phyloP scores from a whole-genome alignment of 306 rosid genomes.

The Luffa aegyptiaca region DNA sequence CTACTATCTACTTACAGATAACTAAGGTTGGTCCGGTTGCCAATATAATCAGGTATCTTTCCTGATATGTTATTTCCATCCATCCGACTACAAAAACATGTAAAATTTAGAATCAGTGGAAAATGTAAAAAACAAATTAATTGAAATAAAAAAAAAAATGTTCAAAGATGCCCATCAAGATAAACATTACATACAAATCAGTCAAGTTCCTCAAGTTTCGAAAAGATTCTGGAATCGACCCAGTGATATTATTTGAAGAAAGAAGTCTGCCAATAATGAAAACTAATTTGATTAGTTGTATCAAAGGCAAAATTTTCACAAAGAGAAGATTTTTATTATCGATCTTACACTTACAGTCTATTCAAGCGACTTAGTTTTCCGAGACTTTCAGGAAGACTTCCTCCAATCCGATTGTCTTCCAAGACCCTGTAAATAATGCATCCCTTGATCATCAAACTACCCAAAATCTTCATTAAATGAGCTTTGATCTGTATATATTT shows the following conservation, averaged over 20 bases:
- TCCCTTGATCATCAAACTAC: not conserved
- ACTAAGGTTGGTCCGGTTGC: slow-evolving; percentile 42
- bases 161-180: not conserved
- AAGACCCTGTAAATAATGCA: slow-evolving; percentile 32
- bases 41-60: slow-evolving; percentile 44
- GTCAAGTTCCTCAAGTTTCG: slow-evolving; percentile 42
- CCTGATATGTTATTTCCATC: slow-evolving; percentile 58
- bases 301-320: too few relatives aligned
- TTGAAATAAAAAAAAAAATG: too few relatives aligned
- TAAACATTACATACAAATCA: slow-evolving; percentile 40
- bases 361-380: slow-evolving; percentile 38
- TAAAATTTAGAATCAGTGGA: slow-evolving; percentile 5
- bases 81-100: slow-evolving; percentile 37
- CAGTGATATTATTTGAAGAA: slow-evolving; percentile 47
- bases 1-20: slow-evolving; percentile 36
- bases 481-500: not conserved
- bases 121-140: not conserved
- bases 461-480: not conserved
- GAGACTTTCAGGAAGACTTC: slow-evolving; percentile 46
- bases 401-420: slow-evolving; percentile 44
- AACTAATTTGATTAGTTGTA: not conserved
- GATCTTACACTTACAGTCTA: slow-evolving; percentile 39
- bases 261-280: slow-evolving; percentile 29
- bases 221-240: slow-evolving; percentile 46
- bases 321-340: too few relatives aligned